Base-by-base conservation (phyloP, 305 asterid genomes). In the Rubia occidens region DNA sequence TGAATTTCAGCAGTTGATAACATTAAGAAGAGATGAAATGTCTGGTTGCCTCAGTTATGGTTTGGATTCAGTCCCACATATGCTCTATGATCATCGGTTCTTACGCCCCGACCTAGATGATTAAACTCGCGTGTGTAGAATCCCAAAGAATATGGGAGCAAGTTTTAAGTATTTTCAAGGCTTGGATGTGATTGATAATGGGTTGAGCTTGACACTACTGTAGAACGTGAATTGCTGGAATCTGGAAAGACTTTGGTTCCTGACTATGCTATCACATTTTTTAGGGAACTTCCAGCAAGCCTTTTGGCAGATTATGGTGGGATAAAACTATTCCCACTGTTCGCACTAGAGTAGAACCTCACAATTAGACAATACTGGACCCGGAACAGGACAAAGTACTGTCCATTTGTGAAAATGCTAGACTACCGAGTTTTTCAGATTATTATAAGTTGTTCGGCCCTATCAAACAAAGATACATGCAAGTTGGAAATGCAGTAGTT, bases 171-270 rank as follows among this genome's bases (percentile, higher is more conserved):
- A 68, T 18, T 37, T 68, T 14, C 63, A 51, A 0, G 71, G 71
- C 5, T 14, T 18, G 13, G 20, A 5, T 1, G 63, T 44, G 2
- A 11, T 18, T 0, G 63, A 68, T 15, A 68, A 68, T 20, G 56
- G 26, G 11, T 54, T 0, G 49, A 53, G 1, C 21, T 20, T 13
- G 71, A 68, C 21, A 3, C 20, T 1, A 4, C 3, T 1, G 35
- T 37, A 2, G n/a, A 18, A 8, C 64, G 53, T 0, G 21, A 6
- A 8, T 37, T 35, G 5, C 39, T 90, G 15, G 21, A 85, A 40
- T 90, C 94, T 0, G 95, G 95, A 67, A 92, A 92, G 75, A 95
- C 93, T n/a, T 76, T 92, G 92, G 98, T 90, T 26, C 98, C 98
- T 11, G 89, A 94, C 42, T 94, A 94, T 69, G 91, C 96, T 0